Percentiles rank a stretch among this genome's conserved stretches.
Conservation (phyloP, 2,329 filamentous ascomycete species). For the Pestalotiopsis sp. region DNA sequence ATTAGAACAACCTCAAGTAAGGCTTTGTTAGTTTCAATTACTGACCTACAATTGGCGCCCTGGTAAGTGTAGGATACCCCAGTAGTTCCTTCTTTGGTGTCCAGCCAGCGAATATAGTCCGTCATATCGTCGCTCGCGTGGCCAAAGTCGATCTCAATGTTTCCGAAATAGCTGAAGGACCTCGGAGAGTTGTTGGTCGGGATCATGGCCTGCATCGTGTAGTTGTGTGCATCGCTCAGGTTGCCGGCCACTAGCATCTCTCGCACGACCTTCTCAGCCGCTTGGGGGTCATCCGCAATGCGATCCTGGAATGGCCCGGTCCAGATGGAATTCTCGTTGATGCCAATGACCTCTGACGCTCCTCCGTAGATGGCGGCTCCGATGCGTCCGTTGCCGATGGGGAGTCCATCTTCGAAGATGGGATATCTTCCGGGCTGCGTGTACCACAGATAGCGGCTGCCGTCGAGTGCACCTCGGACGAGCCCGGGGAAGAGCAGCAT, state of each 20-base stretch:
- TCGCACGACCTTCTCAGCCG: conserved; percentile 36
- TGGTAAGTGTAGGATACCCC: conserved; percentile 39
- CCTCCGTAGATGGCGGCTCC: conserved; percentile 47
- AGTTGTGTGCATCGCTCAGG: conserved; percentile 38
- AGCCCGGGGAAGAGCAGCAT: neutral
- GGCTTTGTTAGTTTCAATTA: neutral
- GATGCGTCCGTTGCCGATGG: conserved; percentile 51
- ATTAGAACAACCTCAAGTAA: neutral
- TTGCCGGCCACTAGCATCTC: conserved; percentile 38
- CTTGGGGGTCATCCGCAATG: conserved; percentile 38
- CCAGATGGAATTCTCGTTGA: conserved; percentile 54
- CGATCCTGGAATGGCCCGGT: conserved; percentile 48
- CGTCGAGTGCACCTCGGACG: neutral
- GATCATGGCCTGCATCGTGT: conserved; percentile 38
- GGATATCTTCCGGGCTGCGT: neutral
- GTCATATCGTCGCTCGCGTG: conserved; percentile 29
- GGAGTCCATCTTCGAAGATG: conserved; percentile 29
- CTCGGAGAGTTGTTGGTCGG: conserved; percentile 39
- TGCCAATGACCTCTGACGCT: conserved; percentile 35
- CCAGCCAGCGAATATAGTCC: conserved; percentile 41
- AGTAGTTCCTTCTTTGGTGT: conserved; percentile 38
- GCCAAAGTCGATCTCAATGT: conserved; percentile 40
- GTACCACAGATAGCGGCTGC: neutral
- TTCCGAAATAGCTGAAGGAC: conserved; percentile 39
- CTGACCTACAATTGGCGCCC: conserved; percentile 29